Percentiles rank a stretch among this genome's conserved stretches.
Evolutionary conservation across 148 eudicot genomes (phyloP).

Genomic region (Vaccinium myrtillus): DNA sequence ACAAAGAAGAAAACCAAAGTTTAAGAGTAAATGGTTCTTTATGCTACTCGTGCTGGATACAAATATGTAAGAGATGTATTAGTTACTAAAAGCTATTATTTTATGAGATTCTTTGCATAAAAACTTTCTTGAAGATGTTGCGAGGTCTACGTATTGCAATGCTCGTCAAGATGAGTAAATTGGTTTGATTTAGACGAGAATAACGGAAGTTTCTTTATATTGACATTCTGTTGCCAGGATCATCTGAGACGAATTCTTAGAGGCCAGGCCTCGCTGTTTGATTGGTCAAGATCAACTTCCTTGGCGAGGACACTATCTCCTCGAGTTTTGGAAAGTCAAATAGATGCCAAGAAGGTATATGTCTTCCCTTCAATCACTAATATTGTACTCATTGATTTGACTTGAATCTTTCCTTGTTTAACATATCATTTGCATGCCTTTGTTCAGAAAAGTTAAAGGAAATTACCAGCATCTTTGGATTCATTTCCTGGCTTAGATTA

Average conservation of each 20-base stretch:
- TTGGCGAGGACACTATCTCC: slow-evolving; percentile 93
- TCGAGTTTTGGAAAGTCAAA: slow-evolving; percentile 95
- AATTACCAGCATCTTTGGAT: neutral
- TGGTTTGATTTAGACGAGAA: neutral
- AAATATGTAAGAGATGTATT: neutral
- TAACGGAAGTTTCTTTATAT: neutral
- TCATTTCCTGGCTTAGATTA: neutral
- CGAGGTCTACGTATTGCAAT: neutral
- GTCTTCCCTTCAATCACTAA: slow-evolving; percentile 6
- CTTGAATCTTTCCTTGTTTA: neutral
- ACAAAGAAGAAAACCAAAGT: neutral
- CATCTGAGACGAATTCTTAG: slow-evolving; percentile 94
- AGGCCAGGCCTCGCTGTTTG: slow-evolving; percentile 95
- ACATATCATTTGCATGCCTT: neutral
- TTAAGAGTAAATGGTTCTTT: neutral
- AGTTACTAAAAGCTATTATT: neutral
- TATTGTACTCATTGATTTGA: neutral
- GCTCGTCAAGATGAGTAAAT: neutral
- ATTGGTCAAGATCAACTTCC: slow-evolving; percentile 95
- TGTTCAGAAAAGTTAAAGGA: neutral
- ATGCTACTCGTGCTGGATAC: neutral
- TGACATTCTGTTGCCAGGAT: slow-evolving; percentile 51
- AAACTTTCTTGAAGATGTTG: neutral
- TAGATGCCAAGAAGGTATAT: slow-evolving; percentile 93
- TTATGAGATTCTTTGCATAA: neutral